Evolutionary conservation across 2,329 filamentous ascomycete species (phyloP).

Genomic region (Colletotrichum sp.): DNA sequence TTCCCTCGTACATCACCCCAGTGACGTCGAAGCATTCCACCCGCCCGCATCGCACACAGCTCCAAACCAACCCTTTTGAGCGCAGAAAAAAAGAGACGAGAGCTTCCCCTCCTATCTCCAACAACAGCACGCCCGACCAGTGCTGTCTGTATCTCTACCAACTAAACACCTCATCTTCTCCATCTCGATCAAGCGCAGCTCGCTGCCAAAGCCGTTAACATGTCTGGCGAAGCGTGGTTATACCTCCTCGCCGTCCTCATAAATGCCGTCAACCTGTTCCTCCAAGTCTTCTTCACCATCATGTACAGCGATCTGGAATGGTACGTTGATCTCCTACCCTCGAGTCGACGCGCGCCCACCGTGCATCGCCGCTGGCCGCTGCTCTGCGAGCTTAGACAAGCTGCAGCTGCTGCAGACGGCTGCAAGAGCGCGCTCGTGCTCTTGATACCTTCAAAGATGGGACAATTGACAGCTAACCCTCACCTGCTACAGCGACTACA

Average conservation of each 20-base stretch:
- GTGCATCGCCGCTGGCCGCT: background rate
- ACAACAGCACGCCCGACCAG: slow-evolving; percentile 7
- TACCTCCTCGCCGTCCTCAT: slow-evolving; percentile 98
- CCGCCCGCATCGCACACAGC: slow-evolving; percentile 6
- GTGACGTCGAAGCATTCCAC: slow-evolving; percentile 21
- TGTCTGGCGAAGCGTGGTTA: slow-evolving; percentile 98
- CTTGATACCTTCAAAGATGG: background rate
- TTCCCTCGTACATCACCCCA: slow-evolving; percentile 15
- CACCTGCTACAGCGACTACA: slow-evolving; percentile 79
- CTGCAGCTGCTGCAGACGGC: background rate
- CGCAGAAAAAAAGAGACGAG: background rate
- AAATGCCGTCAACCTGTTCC: slow-evolving; percentile 99
- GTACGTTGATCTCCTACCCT: slow-evolving; percentile 58
- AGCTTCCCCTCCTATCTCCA: background rate
- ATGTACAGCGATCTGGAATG: slow-evolving; percentile 99
- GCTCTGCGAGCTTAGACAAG: background rate
- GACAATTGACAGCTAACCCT: slow-evolving; percentile 30
- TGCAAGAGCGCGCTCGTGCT: background rate
- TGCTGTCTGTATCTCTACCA: background rate
- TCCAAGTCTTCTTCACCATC: slow-evolving; percentile 99
- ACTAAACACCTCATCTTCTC: background rate
- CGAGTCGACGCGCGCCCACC: background rate
- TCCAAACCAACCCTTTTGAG: background rate
- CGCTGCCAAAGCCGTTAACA: slow-evolving; percentile 45
- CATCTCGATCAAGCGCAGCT: slow-evolving; percentile 6